Conservation (phyloP, 2,329 filamentous ascomycete genomes). For the Sclerotinia minor region DNA sequence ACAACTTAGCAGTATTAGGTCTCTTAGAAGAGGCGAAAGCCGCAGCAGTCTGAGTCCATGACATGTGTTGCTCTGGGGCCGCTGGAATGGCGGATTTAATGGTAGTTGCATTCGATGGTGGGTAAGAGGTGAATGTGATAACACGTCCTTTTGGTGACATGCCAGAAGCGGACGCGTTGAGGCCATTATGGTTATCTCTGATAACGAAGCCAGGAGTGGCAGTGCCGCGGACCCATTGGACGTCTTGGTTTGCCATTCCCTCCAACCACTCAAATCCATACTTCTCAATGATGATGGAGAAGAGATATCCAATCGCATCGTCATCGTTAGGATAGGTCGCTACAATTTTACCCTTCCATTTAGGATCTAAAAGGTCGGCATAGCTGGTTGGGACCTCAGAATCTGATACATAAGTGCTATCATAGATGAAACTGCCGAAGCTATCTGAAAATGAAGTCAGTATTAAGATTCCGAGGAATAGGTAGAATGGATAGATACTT, state of each 20-base stretch:
- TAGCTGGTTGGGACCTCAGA: slow-evolving; percentile 25
- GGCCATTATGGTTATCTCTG: background rate
- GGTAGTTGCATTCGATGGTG: background rate
- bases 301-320: background rate
- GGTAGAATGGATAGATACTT: background rate
- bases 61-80: slow-evolving; percentile 12
- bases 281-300: slow-evolving; percentile 9
- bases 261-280: slow-evolving; percentile 6
- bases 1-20: background rate
- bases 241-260: background rate
- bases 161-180: background rate
- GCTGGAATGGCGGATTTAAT: background rate
- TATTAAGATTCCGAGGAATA: background rate
- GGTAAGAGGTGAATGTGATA: background rate
- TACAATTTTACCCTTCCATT: slow-evolving; percentile 17
- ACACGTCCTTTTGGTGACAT: background rate
- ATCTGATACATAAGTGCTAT: background rate
- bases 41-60: slow-evolving; percentile 1
- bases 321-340: slow-evolving; percentile 15
- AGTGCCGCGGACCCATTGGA: slow-evolving; percentile 14
- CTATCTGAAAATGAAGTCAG: background rate
- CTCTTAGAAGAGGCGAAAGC: background rate
- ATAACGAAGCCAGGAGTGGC: slow-evolving; percentile 3
- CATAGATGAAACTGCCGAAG: background rate
- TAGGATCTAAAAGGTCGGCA: background rate